Base-by-base conservation (phyloP, 352 stramenopile species). In the Phytophthora podocarpi region DNA sequence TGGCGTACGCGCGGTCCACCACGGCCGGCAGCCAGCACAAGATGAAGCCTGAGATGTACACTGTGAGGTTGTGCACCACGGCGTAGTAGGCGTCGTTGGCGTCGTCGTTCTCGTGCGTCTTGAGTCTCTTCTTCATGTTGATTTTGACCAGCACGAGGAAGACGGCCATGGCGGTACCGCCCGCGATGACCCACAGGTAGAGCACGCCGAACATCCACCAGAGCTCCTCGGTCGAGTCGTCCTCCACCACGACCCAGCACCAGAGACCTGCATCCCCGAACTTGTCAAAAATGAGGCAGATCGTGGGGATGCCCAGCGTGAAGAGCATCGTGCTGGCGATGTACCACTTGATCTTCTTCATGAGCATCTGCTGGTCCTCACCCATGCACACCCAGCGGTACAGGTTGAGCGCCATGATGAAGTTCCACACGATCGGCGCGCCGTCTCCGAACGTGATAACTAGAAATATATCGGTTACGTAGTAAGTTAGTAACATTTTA, bases 291-390 rank as follows among this genome's bases (percentile, higher is more conserved):
- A 89, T 57, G 40, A 82, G 59, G 49, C 69, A 78, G 18, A 81
- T 65, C 12, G 59, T 78, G 9, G 72, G 72, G 49, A 93, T 88
- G 5, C 69, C 37, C 10, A 93, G 62, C 11, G 79, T 78, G 60
- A 91, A 87, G 27, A 78, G 50, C 37, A 92, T 67, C 5, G 68
- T 91, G 27, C 61, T 70, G 30, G 75, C 41, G 34, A 93, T 82
- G 56, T 93, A 93, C 67, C 74, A 90, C 62, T 92, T 91, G 67
- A 95, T 91, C 50, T 83, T 85, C 37, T 84, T 80, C 70, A 91
- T 81, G 31, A 93, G 78, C 76, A 90, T 88, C 42, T 86, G 82
- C 67, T 92, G 82, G 63, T 95, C 85, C 43, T 93, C 81, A 9
- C 86, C 86, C 51, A 88, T 72, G 53, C 85, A 93, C 5, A 95